phyloP scores from a whole-genome alignment of 2,329 filamentous ascomycete species.

The Fusarium hostae region DNA sequence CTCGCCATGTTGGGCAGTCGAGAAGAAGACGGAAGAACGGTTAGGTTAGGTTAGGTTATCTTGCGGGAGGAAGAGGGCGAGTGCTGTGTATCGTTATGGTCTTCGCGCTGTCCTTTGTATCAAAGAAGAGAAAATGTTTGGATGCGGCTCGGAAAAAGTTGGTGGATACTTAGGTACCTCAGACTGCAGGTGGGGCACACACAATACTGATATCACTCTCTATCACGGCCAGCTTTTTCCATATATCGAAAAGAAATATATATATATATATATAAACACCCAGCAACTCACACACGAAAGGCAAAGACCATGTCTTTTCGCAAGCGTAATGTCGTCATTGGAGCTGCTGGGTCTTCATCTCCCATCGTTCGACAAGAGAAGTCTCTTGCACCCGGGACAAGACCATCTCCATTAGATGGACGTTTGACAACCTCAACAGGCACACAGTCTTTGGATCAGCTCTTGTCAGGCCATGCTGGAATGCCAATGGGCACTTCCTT shows the following conservation, averaged over 20 bases:
- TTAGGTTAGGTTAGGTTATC: background rate
- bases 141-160: constrained; percentile 35
- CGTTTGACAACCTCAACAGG: constrained; percentile 91
- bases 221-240: background rate
- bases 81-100: background rate
- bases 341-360: constrained; percentile 42
- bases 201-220: constrained; percentile 1
- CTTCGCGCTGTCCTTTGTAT: constrained; percentile 18
- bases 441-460: constrained; percentile 82
- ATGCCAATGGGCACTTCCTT: constrained; percentile 83
- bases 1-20: constrained; percentile 47
- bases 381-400: constrained; percentile 63
- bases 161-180: constrained; percentile 20
- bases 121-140: constrained; percentile 40
- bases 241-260: background rate
- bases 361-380: constrained; percentile 47
- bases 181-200: constrained; percentile 38
- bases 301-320: constrained; percentile 63
- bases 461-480: constrained; percentile 88
- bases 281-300: background rate
- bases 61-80: background rate
- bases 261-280: background rate
- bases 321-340: constrained; percentile 66
- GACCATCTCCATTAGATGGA: constrained; percentile 90
- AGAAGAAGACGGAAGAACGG: background rate